Base-by-base conservation (phyloP, 1,284 basidiomycete genomes). In the Phaffia rhodozyma region DNA sequence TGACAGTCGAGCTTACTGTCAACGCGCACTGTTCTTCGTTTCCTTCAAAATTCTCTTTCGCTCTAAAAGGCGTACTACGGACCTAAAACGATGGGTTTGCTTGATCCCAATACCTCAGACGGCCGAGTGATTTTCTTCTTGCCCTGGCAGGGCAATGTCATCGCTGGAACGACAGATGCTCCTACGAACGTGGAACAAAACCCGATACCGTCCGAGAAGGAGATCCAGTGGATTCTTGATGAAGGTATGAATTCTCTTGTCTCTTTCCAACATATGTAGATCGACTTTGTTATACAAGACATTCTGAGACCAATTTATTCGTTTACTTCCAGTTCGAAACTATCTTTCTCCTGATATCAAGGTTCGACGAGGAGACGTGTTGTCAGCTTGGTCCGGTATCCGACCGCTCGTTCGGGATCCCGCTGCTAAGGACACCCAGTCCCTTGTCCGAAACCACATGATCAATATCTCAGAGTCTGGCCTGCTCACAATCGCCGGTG, bases 111-210 rank as follows among this genome's bases (percentile, higher is more conserved):
- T 13, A 97, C 94, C 9, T 92, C 89, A 0, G 94, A 98, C 70
- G 94, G 94, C 0, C 86, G 94, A 55, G 93, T 98, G 66, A 94
- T 97, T 73, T 98, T 97, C 82, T 97, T 97, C 83, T 82, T 98
- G 25, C 94, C 94, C 0, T 98, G 94, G 94, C 88, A 97, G 78
- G 94, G 94, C 27, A 91, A 89, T 77, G 93, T 92, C 57, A 94
- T 98, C 68, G 94, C 94, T 3, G 94, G 64, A 50, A 97, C 94
- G 6, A 98, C 94, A 25, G 94, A 98, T 75, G 83, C 88, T 0
- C 87, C 90, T 0, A 84, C 87, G 0, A 76, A 77, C 3, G 88
- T 97, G 63, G 82, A 83, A 61, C 81, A 84, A 58, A 86, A 94
- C 71, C 93, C 94, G 4, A 79, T 82, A 13, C 91, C 93, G 1